Conservation (phyloP, 164 flowering plant genomes). For the Annona cherimola region DNA sequence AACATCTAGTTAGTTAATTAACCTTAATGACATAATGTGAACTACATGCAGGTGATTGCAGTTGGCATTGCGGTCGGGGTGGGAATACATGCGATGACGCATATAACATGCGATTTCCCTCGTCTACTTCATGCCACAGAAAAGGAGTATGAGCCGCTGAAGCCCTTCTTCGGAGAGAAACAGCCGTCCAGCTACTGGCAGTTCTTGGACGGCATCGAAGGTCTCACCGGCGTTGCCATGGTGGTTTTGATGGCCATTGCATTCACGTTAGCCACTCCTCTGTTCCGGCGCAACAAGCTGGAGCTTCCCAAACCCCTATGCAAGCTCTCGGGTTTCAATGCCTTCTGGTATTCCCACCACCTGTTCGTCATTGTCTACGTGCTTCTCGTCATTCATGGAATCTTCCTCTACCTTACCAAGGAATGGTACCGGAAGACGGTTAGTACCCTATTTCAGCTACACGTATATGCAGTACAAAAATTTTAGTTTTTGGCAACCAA, state of each 20-base stretch:
- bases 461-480: too few relatives aligned
- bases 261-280: slow-evolving; percentile 28
- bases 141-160: slow-evolving; percentile 46
- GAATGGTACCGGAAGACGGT: slow-evolving; percentile 38
- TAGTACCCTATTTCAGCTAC: slow-evolving; percentile 7
- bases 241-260: slow-evolving; percentile 33
- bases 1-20: too few relatives aligned
- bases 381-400: slow-evolving; percentile 30
- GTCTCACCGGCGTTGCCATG: slow-evolving; percentile 27
- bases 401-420: slow-evolving; percentile 26
- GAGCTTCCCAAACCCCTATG: slow-evolving; percentile 22
- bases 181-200: slow-evolving; percentile 35
- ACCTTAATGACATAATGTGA: too few relatives aligned
- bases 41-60: slow-evolving; percentile 35
- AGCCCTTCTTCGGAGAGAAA: slow-evolving; percentile 43
- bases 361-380: slow-evolving; percentile 31
- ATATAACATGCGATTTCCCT: slow-evolving; percentile 37
- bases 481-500: too few relatives aligned
- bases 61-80: slow-evolving; percentile 26
- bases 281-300: slow-evolving; percentile 30
- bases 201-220: slow-evolving; percentile 29
- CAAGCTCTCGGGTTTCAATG: slow-evolving; percentile 32
- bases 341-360: slow-evolving; percentile 42
- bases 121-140: slow-evolving; percentile 37
- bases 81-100: slow-evolving; percentile 25